phyloP scores from a whole-genome alignment of 1,284 basidiomycete genomes.

The Ganoderma meredithae region DNA sequence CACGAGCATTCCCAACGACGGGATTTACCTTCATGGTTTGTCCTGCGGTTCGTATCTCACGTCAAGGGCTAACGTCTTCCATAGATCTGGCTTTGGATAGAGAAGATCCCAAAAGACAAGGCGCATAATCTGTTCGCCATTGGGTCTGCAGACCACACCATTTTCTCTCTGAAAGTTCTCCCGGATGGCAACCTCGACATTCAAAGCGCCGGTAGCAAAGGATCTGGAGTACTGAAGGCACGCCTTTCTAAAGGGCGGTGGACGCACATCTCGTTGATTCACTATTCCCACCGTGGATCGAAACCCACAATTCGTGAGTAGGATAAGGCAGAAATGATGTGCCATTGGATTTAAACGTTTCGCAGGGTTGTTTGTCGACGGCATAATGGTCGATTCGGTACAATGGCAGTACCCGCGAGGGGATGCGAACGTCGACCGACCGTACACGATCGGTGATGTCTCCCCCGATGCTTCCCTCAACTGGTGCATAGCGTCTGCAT shows the following conservation, averaged over 20 bases:
- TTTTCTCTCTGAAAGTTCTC: slow-evolving; percentile 56
- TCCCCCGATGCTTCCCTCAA: slow-evolving; percentile 52
- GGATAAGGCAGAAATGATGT: background rate
- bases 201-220: slow-evolving; percentile 50
- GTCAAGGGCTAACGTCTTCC: background rate
- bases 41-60: slow-evolving; percentile 20
- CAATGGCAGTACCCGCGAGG: slow-evolving; percentile 67
- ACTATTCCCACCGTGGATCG: slow-evolving; percentile 62
- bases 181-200: slow-evolving; percentile 65
- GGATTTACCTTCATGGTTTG: slow-evolving; percentile 77
- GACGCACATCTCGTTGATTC: slow-evolving; percentile 72
- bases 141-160: slow-evolving; percentile 43
- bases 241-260: slow-evolving; percentile 62
- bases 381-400: slow-evolving; percentile 65
- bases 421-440: slow-evolving; percentile 48
- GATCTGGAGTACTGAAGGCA: slow-evolving; percentile 52
- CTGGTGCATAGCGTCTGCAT: slow-evolving; percentile 76
- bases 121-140: slow-evolving; percentile 57
- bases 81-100: slow-evolving; percentile 76
- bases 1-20: slow-evolving; percentile 58
- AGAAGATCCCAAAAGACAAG: slow-evolving; percentile 54
- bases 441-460: slow-evolving; percentile 63
- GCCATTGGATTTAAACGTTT: slow-evolving; percentile 6
- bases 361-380: slow-evolving; percentile 76
- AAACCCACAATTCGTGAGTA: slow-evolving; percentile 69